Evolutionary conservation across 805 yeast species (phyloP), one percentile per base, ranked within the genome.

Genomic region (Schwanniomyces occidentalis): DNA sequence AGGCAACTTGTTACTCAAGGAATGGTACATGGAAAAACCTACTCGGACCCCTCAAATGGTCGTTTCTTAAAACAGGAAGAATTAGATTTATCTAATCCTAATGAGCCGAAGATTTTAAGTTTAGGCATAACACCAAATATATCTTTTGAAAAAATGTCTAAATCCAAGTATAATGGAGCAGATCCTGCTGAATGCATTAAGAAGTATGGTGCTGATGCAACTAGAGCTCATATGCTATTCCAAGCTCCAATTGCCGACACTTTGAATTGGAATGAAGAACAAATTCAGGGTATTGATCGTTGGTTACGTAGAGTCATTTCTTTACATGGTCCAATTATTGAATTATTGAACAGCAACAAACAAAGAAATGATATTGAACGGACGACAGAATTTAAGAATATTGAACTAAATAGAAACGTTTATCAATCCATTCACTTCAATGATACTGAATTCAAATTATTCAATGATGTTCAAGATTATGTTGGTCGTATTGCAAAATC

Each of bases 21-120:
- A 12, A 93, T 93, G 99, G 99, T 93, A 3, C 96, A 91, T 42
- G 98, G 97, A 3, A 80, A 77, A 51, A 93, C 99, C 0, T 85
- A 56, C 47, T 65, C 69, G 6, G 82, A 90, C 45, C 93, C 96
- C 3, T 60, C 56, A 0, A 82, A 74, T 19, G 93, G 91, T 0
- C 63, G 80, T 37, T 91, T 84, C 56, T 65, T 93, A 45, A 86
- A 79, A 48, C 91, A 95, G 0, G 80, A 82, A 1, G 97, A 93
- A 48, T 55, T 86, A 8, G 81, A 75, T 24, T 25, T 57, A 3
- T 37, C 64, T 0, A 63, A 67, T 33, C 58, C 72, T 0, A 48
- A 44, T 0, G 57, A 56, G 2, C 82, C 83, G 2, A 46, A 58
- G 4, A 68, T 85, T 6, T 69, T 52, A 20, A 69, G 57, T 0